Conservation (phyloP, 2,329 filamentous ascomycete species). For the Talaromyces sp. region DNA sequence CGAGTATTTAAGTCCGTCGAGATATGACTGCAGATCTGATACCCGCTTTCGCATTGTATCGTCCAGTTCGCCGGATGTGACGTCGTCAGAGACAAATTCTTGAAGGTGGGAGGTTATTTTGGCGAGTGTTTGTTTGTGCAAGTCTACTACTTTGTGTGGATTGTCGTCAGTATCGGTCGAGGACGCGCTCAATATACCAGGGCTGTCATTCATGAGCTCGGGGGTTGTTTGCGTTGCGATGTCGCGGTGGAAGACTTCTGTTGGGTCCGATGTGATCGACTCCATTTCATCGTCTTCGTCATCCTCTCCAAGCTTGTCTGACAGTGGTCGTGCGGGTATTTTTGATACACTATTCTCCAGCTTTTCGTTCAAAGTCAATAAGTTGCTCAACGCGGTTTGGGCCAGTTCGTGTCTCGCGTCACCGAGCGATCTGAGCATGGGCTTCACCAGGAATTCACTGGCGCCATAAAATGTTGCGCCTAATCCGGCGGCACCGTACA, state of each 20-base stretch:
- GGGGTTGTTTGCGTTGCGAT: slow-evolving; percentile 61
- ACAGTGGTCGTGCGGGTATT: slow-evolving; percentile 39
- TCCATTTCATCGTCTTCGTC: slow-evolving; percentile 36
- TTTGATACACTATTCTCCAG: slow-evolving; percentile 52
- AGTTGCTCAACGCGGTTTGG: slow-evolving; percentile 49
- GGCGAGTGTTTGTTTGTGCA: slow-evolving; percentile 45
- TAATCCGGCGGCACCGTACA: slow-evolving; percentile 56
- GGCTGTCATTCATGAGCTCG: slow-evolving; percentile 25
- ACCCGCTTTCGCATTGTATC: slow-evolving; percentile 34
- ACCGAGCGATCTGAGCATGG: slow-evolving; percentile 55
- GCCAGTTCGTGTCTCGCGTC: slow-evolving; percentile 58
- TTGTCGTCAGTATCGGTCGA: neutral
- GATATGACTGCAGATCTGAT: slow-evolving; percentile 51
- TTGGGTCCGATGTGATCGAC: slow-evolving; percentile 55
- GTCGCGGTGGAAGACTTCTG: slow-evolving; percentile 62
- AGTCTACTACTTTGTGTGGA: slow-evolving; percentile 25
- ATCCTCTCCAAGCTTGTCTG: slow-evolving; percentile 24
- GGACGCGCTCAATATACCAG: slow-evolving; percentile 15
- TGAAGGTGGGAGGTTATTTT: slow-evolving; percentile 52
- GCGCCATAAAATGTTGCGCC: slow-evolving; percentile 57
- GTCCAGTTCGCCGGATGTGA: slow-evolving; percentile 29
- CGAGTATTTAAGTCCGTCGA: slow-evolving; percentile 44
- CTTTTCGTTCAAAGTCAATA: slow-evolving; percentile 56
- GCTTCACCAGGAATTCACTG: slow-evolving; percentile 57
- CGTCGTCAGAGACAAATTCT: slow-evolving; percentile 44